Evolutionary conservation across 768 basidiomycete species (phyloP), one percentile per base, ranked within the genome.

Genomic region (Tulasnella sp.): DNA sequence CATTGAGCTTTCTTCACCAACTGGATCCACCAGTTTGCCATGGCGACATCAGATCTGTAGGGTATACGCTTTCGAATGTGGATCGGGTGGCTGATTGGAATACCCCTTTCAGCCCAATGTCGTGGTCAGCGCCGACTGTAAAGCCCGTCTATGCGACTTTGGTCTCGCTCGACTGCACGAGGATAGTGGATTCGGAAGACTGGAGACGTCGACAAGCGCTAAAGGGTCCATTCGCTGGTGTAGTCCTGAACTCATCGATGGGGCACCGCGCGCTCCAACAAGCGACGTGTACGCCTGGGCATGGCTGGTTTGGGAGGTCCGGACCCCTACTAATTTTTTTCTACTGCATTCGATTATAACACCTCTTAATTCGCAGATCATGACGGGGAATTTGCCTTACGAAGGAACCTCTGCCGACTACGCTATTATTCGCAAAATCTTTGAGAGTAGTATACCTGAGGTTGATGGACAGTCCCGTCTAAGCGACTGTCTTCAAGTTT

Each of bases 81-180:
- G n/a, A n/a, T n/a, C 58, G 5, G 39, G 27, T 62, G 3, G 58
- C 72, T 73, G 36, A 40, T 39, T 39, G 16, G 14, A 12, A 5
- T 16, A 14, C n/a, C 16, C 38, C n/a, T 24, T 12, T 18, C 3
- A 73, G 72, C 34, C 72, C 2, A 73, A 73, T 24, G 72, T 73
- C 8, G 5, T 73, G 38, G 42, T 73, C 24, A 18, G 31, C 24
- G 72, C 38, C 42, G 31, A 73, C 3, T 39, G 8, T 27, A 44
- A 38, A n/a, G 72, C 72, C 34, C 18, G 12, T n/a, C 72, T 73
- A 6, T 73, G 72, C 72, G 72, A 73, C 42, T 73, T 73, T 73
- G 72, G 72, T 38, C 36, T 73, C 3, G 72, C 72, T 3, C 38
- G 42, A 24, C 38, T 44, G 10, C 38, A 36, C 3, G 72, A 39